Base-by-base conservation (phyloP, 345 rosid genomes). In the Camelina neglecta region DNA sequence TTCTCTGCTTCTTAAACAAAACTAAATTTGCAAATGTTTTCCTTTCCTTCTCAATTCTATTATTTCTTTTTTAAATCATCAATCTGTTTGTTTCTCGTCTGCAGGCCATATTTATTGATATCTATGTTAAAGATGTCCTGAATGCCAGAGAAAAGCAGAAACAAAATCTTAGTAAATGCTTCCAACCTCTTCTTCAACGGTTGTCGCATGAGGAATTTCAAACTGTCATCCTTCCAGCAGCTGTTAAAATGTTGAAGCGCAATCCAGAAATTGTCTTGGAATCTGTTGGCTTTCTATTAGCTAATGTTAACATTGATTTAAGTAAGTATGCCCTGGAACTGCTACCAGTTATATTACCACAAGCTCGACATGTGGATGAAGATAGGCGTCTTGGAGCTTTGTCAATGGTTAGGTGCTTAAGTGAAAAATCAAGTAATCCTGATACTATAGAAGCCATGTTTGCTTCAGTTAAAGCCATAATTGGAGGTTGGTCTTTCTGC, bases 261-360 rank as follows among this genome's bases (percentile, higher is more conserved):
- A 95, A 95, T 83, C 98, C 98, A 15, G 99, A 95, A 82, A 89
- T 95, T 82, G 87, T 87, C 47, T 69, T 95, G 79, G 99, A 95
- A 71, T 79, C 99, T 1, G 86, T 90, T 67, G 98, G 84, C 60
- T 72, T 89, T 78, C 83, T 92, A 50, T 75, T 95, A 78, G 86
- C 79, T 38, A 82, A 76, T 35, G 82, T 90, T 73, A 82, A 83
- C 75, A 88, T 90, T 71, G 99, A 95, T 84, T 78, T 95, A 83
- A 95, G 99, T 79, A 95, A 88, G 81, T 88, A 90, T 83, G 92
- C 96, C 10, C 79, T 75, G 64, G 99, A 95, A 76, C 79, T 92
- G 73, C 89, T 92, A 56, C 81, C 88, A 10, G 91, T 90, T 65
- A 81, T 89, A 77, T 74, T 84, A 76, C 83, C 90, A 41, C 98